Evolutionary conservation across 1,139 yeast species (phyloP).

Genomic region (Ogataea hybrid): DNA sequence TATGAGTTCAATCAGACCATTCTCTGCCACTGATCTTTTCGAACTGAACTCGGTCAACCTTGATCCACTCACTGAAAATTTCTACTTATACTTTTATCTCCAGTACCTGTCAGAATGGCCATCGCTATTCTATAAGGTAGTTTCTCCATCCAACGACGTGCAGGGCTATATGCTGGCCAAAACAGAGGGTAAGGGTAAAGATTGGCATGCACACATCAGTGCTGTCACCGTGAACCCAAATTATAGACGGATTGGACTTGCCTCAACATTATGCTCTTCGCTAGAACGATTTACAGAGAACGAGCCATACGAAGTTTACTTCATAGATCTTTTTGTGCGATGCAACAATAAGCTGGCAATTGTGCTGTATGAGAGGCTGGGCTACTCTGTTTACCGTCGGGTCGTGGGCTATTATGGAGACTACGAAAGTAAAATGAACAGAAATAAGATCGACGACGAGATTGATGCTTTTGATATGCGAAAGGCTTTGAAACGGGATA

Average conservation of each 20-base stretch:
- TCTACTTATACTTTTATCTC: conserved; percentile 76
- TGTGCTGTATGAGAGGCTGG: conserved; percentile 78
- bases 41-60: conserved; percentile 71
- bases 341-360: conserved; percentile 81
- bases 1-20: conserved; percentile 83
- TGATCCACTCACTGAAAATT: conserved; percentile 89
- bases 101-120: conserved; percentile 90
- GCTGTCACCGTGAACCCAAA: conserved; percentile 89
- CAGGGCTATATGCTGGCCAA: conserved; percentile 95
- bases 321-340: conserved; percentile 88
- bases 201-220: conserved; percentile 97
- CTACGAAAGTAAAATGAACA: conserved; percentile 37
- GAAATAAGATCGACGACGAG: conserved; percentile 53
- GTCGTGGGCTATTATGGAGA: conserved; percentile 86
- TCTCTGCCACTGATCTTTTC: conserved; percentile 81
- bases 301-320: conserved; percentile 70
- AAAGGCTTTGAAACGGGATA: conserved; percentile 58
- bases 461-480: conserved; percentile 91
- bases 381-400: conserved; percentile 80
- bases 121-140: conserved; percentile 75
- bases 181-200: conserved; percentile 79
- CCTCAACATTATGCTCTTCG: conserved; percentile 70
- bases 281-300: conserved; percentile 70
- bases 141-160: conserved; percentile 40
- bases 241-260: conserved; percentile 82